These are phyloP conservation scores for Colletotrichum sp. DNA, from an alignment of 2,329 filamentous ascomycete species.

Conservation along the genomic window DNA sequence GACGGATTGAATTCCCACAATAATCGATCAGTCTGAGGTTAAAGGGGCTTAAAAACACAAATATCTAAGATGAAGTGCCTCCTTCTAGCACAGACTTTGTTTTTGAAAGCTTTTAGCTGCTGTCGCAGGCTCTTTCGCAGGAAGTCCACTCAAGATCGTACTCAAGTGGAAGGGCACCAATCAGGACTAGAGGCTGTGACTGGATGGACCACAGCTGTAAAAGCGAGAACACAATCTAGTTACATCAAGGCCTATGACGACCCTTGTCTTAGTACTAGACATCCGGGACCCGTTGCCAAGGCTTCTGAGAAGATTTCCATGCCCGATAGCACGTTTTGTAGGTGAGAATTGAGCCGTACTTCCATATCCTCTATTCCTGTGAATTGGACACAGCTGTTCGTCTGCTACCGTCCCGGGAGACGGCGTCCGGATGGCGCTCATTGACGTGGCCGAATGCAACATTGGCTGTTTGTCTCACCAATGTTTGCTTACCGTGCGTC, in stretches of 20 bases:
- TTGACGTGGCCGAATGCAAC: neutral
- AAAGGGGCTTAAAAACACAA: neutral
- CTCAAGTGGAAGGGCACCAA: neutral
- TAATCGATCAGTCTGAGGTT: neutral
- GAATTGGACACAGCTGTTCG: neutral
- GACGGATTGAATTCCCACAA: neutral
- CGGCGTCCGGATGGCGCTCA: neutral
- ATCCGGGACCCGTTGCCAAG: neutral
- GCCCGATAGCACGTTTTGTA: too few species aligned
- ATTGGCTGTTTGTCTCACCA: neutral
- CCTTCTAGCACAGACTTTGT: neutral
- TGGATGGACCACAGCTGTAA: neutral
- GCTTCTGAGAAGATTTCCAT: too few species aligned
- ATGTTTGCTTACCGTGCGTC: neutral
- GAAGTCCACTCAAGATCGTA: neutral
- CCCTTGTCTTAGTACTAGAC: neutral
- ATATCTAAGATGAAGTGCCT: neutral
- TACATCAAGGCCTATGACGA: neutral
- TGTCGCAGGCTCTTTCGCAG: neutral
- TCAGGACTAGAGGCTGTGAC: neutral
- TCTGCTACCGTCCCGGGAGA: neutral
- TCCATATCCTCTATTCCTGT: neutral
- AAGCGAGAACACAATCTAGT: neutral
- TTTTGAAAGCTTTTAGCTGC: neutral
- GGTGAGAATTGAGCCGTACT: neutral